Conservation (phyloP, 805 yeast genomes). For the Yarrowia bubula region DNA sequence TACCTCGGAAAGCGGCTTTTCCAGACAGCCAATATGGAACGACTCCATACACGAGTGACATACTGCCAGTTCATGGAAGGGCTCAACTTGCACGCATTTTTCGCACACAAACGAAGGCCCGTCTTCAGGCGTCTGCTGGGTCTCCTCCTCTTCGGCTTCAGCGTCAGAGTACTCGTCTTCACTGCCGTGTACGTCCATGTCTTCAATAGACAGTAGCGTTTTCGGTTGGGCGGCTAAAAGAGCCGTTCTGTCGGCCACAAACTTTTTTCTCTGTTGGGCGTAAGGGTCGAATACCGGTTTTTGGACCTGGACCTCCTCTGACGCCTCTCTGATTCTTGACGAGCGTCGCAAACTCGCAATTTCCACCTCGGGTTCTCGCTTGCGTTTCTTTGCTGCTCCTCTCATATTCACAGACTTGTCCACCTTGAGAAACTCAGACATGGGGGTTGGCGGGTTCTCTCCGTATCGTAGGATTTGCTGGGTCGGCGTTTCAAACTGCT, state of each 20-base stretch:
- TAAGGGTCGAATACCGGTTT: slow-evolving; percentile 6
- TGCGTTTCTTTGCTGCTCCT: background rate
- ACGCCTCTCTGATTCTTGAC: slow-evolving; percentile 6
- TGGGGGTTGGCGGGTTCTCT: slow-evolving; percentile 11
- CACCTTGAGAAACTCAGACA: slow-evolving; percentile 22
- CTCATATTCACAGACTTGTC: background rate
- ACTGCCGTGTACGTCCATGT: slow-evolving; percentile 2
- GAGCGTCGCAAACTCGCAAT: slow-evolving; percentile 14
- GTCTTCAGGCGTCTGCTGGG: background rate
- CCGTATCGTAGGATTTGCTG: slow-evolving; percentile 6
- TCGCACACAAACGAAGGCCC: slow-evolving; percentile 32
- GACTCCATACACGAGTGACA: slow-evolving; percentile 76
- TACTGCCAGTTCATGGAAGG: slow-evolving; percentile 21
- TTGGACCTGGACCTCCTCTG: background rate
- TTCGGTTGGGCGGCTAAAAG: slow-evolving; percentile 5
- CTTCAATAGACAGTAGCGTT: slow-evolving; percentile 11
- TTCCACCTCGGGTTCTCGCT: slow-evolving; percentile 17
- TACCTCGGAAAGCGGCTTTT: slow-evolving; percentile 51
- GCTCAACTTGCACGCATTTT: slow-evolving; percentile 32
- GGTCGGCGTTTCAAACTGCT: slow-evolving; percentile 2
- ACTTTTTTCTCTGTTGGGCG: slow-evolving; percentile 4
- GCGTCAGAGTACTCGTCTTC: background rate
- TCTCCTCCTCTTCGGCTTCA: background rate
- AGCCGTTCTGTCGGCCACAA: background rate
- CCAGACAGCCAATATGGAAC: slow-evolving; percentile 68